Evolutionary conservation across 768 basidiomycete species (phyloP), one percentile per base, ranked within the genome.

Genomic region (Termitomyces heimii): DNA sequence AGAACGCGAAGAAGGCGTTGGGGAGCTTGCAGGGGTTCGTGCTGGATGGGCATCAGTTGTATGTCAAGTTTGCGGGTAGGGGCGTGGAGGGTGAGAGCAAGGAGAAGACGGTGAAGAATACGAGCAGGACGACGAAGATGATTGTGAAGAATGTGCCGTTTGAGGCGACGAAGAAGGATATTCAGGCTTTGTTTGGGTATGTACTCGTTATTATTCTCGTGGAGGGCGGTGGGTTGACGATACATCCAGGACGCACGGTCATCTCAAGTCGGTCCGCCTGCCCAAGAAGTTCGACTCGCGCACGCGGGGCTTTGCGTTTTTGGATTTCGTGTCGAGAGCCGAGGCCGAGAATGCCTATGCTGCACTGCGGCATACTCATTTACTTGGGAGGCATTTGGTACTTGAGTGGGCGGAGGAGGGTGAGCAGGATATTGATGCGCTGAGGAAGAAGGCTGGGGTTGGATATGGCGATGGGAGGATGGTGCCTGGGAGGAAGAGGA

Each of bases 141-240:
- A 85, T 98, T 51, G 93, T 98, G 63, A 98, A 98, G 83, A 99
- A 99, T 65, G 81, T 98, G 54, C 94, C 97, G 40, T 99, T 99
- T 75, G 97, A 99, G 71, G 92, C 89, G 45, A 88, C 88, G 43
- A 92, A 89, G 77, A 94, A 90, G 74, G 97, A 99, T 63, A 80
- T 99, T 26, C 78, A 89, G 54, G 89, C 91, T 60, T 71, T 98
- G 35, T 97, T 98, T 70, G 81, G 88, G 93, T 95, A 61, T 55
- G 88, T 79, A 22, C 32, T 24, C 31, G 9, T 53, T 39, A 46
- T n/a, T n/a, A n/a, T 43, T 49, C 53, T 35, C 50, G 42, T 28
- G 5, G 62, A 51, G 4, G 10, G 12, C 5, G n/a, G 14, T 2
- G 18, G 6, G 26, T 42, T 40, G 20, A 40, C 59, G 47, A 2